These are phyloP conservation scores for Ramalina intermedia DNA, from an alignment of 495 filamentous ascomycete genomes.

Conservation along the genomic window DNA sequence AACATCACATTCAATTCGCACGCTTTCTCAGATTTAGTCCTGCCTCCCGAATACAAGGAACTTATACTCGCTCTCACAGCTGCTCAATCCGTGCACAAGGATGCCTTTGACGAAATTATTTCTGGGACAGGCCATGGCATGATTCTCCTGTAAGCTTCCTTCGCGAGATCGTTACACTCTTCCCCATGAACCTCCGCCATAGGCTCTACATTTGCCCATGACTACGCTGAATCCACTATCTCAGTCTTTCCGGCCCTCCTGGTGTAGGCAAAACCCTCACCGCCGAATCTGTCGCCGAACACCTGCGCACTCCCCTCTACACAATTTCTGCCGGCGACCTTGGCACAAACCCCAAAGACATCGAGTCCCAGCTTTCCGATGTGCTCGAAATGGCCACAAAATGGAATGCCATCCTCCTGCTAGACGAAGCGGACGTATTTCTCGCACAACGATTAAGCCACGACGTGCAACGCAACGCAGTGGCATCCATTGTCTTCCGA, in stretches of 20 bases:
- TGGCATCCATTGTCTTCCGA: conserved; percentile 33
- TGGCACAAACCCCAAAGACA: conserved; percentile 5
- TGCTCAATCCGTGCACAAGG: conserved; percentile 29
- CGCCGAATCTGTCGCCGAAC: conserved; percentile 19
- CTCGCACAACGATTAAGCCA: conserved; percentile 33
- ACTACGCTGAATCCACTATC: conserved; percentile 17
- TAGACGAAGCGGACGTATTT: conserved; percentile 59
- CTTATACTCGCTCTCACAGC: conserved; percentile 37
- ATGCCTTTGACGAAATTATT: conserved; percentile 38
- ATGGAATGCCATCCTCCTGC: conserved; percentile 29
- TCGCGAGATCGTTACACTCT: no score
- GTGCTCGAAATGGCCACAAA: conserved; percentile 15
- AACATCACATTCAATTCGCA: conserved; percentile 26
- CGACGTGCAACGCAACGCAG: conserved; percentile 39
- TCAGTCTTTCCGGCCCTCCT: conserved; percentile 23
- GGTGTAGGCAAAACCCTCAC: conserved; percentile 32
- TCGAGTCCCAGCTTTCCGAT: conserved; percentile 13
- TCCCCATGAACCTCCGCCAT: no score
- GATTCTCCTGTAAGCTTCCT: conserved; percentile 10
- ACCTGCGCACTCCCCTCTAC: conserved; percentile 10
- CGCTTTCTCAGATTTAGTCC: conserved; percentile 32
- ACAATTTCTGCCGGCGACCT: conserved; percentile 13
- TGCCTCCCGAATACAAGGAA: conserved; percentile 29
- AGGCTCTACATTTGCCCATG: no score
- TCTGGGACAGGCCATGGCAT: conserved; percentile 27